Evolutionary conservation across 257 asterid species (phyloP), one percentile per base, ranked within the genome.

Genomic region (Lantana camara): DNA sequence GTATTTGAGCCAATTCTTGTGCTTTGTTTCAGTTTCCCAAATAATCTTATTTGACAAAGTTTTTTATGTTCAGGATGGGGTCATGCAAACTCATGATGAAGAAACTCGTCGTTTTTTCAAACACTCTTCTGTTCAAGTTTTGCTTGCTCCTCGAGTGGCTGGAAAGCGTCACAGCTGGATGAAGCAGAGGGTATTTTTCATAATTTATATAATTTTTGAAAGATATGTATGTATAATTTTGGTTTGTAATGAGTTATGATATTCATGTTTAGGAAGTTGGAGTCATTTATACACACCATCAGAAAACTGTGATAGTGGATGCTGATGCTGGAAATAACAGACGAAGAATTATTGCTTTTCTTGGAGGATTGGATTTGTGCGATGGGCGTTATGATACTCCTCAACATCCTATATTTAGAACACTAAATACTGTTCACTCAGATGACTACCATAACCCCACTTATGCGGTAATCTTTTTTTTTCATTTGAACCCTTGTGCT

Each of bases 21-120:
- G 1, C 66, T 13, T 42, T 29, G 30, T 56, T n/a, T 59, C 35
- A 49, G 46, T 70, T 66, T 58, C 21, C 6, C 64, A 62, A 47
- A 32, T 1, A 15, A 50, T 51, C 6, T 64, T 19, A 49, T 35
- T 35, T 4, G 23, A 38, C 29, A 11, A 35, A 16, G 19, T 60
- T 71, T 17, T 53, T 14, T 21, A n/a, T 63, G 11, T 66, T 57
- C 79, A 94, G 99, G 96, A 94, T 77, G 99, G 99, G 58, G 88
- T 94, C 74, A 94, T 94, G 99, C 81, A 76, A 83, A 94, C 99
- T 73, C 99, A 90, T 62, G 99, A 94, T 73, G 96, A 94, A 82
- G 99, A 94, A 79, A 90, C 95, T 75, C 96, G 98, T 2, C 91
- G 85, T 17, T 94, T 70, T 74, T 94, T 94, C 42, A 94, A 94